These are phyloP conservation scores for Aspergillus bertholletiae DNA, from an alignment of 495 filamentous ascomycete genomes.

Conservation along the genomic window DNA sequence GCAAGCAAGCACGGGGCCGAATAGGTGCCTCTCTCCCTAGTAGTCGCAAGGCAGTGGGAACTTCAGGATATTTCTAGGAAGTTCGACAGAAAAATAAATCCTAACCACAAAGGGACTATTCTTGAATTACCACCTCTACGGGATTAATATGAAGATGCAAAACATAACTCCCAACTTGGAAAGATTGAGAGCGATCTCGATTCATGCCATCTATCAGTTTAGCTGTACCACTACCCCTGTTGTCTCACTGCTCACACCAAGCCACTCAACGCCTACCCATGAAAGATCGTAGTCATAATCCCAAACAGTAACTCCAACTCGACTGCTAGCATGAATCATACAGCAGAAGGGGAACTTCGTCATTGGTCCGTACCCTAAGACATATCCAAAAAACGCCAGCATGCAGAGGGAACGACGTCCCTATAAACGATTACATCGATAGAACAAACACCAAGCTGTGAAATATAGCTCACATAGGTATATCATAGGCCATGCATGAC, in stretches of 20 bases:
- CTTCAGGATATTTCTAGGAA: too few relatives aligned
- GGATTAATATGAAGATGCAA: neutral
- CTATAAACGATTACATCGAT: conserved; percentile 1
- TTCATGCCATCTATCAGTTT: neutral
- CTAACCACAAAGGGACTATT: neutral
- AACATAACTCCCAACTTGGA: neutral
- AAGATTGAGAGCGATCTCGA: neutral
- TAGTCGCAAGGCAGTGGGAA: too few relatives aligned
- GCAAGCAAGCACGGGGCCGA: too few relatives aligned
- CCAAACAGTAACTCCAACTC: neutral
- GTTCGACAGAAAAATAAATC: too few relatives aligned
- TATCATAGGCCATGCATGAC: neutral
- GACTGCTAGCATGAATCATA: conserved; percentile 3
- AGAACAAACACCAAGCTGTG: neutral
- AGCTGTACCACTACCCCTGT: neutral
- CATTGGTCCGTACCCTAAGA: conserved; percentile 8
- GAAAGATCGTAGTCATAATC: neutral
- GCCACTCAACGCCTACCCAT: neutral
- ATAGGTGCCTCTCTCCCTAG: too few relatives aligned
- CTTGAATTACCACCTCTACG: neutral
- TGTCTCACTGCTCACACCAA: neutral
- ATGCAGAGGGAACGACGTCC: conserved; percentile 12
- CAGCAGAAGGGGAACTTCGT: conserved; percentile 5
- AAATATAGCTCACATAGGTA: neutral
- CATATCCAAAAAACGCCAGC: conserved; percentile 16